Evolutionary conservation across 2,329 filamentous ascomycete genomes (phyloP), one percentile per base, ranked within the genome.

Genomic region (Aureobasidium sp.): DNA sequence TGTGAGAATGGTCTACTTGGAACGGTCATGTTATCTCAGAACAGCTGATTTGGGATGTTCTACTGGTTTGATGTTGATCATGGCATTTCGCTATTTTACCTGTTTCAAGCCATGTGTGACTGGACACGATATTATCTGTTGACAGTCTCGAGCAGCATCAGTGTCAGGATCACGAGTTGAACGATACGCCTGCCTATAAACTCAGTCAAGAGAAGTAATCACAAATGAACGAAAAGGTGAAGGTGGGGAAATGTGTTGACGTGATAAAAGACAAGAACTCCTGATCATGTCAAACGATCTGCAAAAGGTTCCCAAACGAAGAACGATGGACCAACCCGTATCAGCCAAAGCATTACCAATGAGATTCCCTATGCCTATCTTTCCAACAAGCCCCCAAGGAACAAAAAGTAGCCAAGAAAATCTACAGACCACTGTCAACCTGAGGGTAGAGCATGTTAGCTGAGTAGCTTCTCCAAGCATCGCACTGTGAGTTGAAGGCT

Each of bases 391-490:
- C 27, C 14, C 19, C 22, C 6, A 52, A 17, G 49, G 11, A 27
- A 39, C 8, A 14, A 2, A 29, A 31, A n/a, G 14, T 12, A 42
- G 1, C 11, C n/a, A n/a, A n/a, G n/a, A 19, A 29, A 42, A 42
- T 31, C 8, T 69, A 76, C 27, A 77, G 65, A 19, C 74, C 75
- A 52, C 75, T 76, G 57, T 77, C 75, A 57, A 73, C 68, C 64
- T 77, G 73, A 4, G 68, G 67, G 62, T 72, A 77, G 7, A 68
- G 67, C 29, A 65, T 66, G 17, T 45, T 63, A 5, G 64, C 62
- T 39, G 72, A 69, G 66, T 77, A 76, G 19, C 68, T 67, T 48
- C 71, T 66, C 71, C 73, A 77, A 19, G 70, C 69, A 22, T 66
- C 65, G 60, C 71, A 73, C 5, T 69, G 69, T 15, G 68, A 66